These are phyloP conservation scores for Aspergillus quadrilineatus DNA, from an alignment of 2,329 filamentous ascomycete genomes.

Conservation along the genomic window DNA sequence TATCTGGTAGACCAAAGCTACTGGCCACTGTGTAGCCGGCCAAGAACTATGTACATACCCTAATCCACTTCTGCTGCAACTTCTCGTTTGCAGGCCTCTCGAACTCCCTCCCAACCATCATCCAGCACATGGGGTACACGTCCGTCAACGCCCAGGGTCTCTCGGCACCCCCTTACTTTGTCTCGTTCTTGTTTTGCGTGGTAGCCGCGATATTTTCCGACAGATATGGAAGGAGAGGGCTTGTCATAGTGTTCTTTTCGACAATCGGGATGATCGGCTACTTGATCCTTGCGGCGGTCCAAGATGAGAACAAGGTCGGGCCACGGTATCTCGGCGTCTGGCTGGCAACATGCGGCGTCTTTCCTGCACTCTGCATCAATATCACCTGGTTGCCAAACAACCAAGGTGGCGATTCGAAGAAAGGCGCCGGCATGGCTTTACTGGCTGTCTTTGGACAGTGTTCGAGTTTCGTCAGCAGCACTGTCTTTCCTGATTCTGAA, in stretches of 20 bases:
- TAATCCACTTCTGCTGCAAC: constrained; percentile 43
- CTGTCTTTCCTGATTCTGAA: constrained; percentile 24
- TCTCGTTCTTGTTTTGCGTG: constrained; percentile 36
- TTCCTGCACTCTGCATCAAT: constrained; percentile 25
- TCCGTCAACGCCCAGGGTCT: constrained; percentile 44
- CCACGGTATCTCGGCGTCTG: constrained; percentile 41
- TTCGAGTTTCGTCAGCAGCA: constrained; percentile 26
- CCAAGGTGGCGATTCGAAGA: constrained; percentile 27
- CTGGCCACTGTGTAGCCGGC: constrained; percentile 45
- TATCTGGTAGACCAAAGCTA: constrained; percentile 46
- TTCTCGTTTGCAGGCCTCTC: constrained; percentile 41
- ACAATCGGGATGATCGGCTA: constrained; percentile 35
- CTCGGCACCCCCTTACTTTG: constrained; percentile 44
- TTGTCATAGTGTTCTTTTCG: constrained; percentile 31
- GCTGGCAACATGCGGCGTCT: constrained; percentile 33
- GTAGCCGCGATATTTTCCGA: constrained; percentile 36
- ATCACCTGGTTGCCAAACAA: constrained; percentile 31
- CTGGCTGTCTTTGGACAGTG: constrained; percentile 27
- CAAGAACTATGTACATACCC: constrained; percentile 39
- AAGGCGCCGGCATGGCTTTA: constrained; percentile 25
- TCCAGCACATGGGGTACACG: constrained; percentile 42
- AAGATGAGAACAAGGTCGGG: constrained; percentile 25
- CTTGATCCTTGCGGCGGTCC: constrained; percentile 29
- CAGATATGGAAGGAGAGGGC: constrained; percentile 36
- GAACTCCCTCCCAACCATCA: constrained; percentile 45